These are phyloP conservation scores for Thoreauomyces humboldtii DNA, from an alignment of 192 early-diverging fungal species.

Conservation along the genomic window DNA sequence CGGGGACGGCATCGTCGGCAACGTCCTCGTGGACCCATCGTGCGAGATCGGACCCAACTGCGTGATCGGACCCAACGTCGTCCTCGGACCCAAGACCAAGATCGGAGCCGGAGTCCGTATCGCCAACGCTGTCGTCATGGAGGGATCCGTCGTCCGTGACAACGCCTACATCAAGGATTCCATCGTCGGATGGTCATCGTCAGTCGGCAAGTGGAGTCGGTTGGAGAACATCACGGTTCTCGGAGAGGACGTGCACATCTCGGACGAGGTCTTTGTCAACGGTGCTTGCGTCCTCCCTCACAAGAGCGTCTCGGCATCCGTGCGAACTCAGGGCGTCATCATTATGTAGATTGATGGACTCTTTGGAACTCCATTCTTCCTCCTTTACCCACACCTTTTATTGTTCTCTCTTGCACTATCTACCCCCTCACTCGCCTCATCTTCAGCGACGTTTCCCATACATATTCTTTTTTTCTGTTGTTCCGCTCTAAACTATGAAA, in stretches of 20 bases:
- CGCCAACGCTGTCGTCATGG: constrained; percentile 83
- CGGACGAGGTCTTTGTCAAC: constrained; percentile 81
- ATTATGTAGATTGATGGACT: constrained; percentile 68
- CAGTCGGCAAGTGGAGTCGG: constrained; percentile 91
- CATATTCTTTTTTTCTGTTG: too few species aligned
- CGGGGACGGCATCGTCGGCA: constrained; percentile 64
- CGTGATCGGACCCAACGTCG: constrained; percentile 96
- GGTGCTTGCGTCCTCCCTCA: constrained; percentile 95
- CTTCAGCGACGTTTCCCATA: too few species aligned
- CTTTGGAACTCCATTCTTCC: background rate
- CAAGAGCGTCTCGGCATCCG: constrained; percentile 85
- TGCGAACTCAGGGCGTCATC: constrained; percentile 88
- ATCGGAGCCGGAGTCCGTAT: constrained; percentile 95
- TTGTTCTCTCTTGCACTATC: background rate
- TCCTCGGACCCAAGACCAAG: constrained; percentile 85
- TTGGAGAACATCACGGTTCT: constrained; percentile 92
- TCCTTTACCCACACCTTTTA: background rate
- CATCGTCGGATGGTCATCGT: constrained; percentile 96
- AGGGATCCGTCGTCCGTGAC: constrained; percentile 80
- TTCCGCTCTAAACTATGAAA: too few species aligned
- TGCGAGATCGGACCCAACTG: constrained; percentile 94
- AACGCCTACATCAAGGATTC: constrained; percentile 85
- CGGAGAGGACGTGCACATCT: constrained; percentile 94
- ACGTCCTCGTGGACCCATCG: constrained; percentile 88
- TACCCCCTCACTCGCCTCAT: too few species aligned